These are phyloP conservation scores for Sicyos edulis DNA, from an alignment of 306 rosid genomes.

Conservation along the genomic window DNA sequence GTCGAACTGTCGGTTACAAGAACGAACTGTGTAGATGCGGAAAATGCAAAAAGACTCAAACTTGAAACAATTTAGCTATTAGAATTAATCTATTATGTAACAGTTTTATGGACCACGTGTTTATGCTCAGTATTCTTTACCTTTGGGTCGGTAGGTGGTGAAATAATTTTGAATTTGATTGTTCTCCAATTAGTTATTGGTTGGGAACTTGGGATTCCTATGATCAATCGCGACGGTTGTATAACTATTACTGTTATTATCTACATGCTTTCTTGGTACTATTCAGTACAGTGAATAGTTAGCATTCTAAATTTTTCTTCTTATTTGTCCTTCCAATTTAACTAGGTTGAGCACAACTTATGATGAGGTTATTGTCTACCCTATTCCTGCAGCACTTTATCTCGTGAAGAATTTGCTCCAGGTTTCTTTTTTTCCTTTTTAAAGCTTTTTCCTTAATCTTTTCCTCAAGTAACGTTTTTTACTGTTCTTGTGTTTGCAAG, in stretches of 20 bases:
- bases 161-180: background rate
- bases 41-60: background rate
- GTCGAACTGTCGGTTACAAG: background rate
- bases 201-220: background rate
- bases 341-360: slow-evolving; percentile 70
- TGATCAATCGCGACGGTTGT: background rate
- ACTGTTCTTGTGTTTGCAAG: slow-evolving; percentile 19
- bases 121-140: background rate
- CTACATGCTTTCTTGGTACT: background rate
- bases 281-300: slow-evolving; percentile 14
- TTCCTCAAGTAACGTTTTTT: slow-evolving; percentile 1
- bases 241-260: background rate
- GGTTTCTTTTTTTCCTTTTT: slow-evolving; percentile 37
- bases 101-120: background rate
- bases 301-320: background rate
- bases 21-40: background rate
- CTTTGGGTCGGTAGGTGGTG: background rate
- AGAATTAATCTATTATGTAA: background rate
- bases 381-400: slow-evolving; percentile 89
- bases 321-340: slow-evolving; percentile 21
- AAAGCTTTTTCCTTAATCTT: background rate
- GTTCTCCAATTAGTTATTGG: background rate
- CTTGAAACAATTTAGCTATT: background rate
- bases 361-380: slow-evolving; percentile 84
- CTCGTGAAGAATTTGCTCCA: slow-evolving; percentile 90